Conservation (phyloP, 2,329 filamentous ascomycete genomes). For the Diplodia sapinea region DNA sequence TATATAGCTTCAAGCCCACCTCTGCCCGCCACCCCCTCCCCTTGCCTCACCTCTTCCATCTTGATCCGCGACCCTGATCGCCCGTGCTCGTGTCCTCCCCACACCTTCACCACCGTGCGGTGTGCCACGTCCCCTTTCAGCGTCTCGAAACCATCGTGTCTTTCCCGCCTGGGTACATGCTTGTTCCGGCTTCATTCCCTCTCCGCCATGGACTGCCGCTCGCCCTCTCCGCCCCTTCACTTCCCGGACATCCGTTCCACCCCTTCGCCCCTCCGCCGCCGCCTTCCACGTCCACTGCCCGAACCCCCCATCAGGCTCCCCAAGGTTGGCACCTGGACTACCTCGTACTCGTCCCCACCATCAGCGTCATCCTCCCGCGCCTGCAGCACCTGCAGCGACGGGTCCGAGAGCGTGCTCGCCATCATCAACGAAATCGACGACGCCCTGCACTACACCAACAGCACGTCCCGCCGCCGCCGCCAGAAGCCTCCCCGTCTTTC, state of each 20-base stretch:
- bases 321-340: constrained; percentile 1
- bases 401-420: constrained; percentile 33
- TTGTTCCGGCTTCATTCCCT: background rate
- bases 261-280: constrained; percentile 18
- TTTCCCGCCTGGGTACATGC: background rate
- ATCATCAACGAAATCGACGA: constrained; percentile 37
- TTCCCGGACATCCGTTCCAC: constrained; percentile 25
- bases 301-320: constrained; percentile 14
- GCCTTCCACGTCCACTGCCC: constrained; percentile 25
- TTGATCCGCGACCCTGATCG: constrained; percentile 5
- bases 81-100: constrained; percentile 11
- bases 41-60: constrained; percentile 5
- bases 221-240: constrained; percentile 26
- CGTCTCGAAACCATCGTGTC: background rate
- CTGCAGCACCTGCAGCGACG: background rate
- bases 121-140: constrained; percentile 11
- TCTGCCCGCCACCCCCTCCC: constrained; percentile 17
- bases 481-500: background rate
- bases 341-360: background rate
- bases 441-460: constrained; percentile 32
- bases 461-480: background rate
- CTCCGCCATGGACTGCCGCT: constrained; percentile 12
- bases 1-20: constrained; percentile 25
- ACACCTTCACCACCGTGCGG: background rate
- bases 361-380: background rate